Evolutionary conservation across 306 rosid genomes (phyloP), one percentile per base, ranked within the genome.

Genomic region (Argentina anserina): DNA sequence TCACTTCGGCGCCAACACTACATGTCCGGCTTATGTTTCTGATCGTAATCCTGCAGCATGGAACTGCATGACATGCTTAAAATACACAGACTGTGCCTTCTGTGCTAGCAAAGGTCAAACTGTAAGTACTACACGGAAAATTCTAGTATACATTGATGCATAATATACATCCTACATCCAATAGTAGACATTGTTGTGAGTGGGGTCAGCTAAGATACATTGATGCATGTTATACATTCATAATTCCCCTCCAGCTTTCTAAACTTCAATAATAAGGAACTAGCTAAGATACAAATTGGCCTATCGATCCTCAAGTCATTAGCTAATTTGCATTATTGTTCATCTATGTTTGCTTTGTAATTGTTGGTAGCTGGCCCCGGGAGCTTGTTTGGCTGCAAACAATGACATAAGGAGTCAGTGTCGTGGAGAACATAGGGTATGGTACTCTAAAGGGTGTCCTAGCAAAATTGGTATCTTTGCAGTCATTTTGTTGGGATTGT

Each of bases 61-160:
- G 98, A 81, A 81, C 74, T 93, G 98, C 74, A 89, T 85, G 97
- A 45, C 73, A 7, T 93, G 97, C 67, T 75, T 90, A 84, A 88
- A 82, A 67, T 69, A 25, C n/a, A 2, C 45, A 34, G 65, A 86
- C 0, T 93, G 97, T 65, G 93, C 77, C 56, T 90, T 84, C 84
- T 93, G 96, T 81, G 76, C 89, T 43, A 78, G 39, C 31, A 65
- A 62, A 12, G 33, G 49, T 1, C 49, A 36, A 42, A 74, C 79
- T 25, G 96, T 90, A 86, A 89, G 86, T 37, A 1, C n/a, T n/a
- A n/a, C n/a, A n/a, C n/a, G n/a, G n/a, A n/a, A n/a, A n/a, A n/a
- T n/a, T n/a, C n/a, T n/a, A n/a, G n/a, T n/a, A n/a, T n/a, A n/a
- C n/a, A n/a, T n/a, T n/a, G n/a, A n/a, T n/a, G n/a, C n/a, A n/a